Base-by-base conservation (phyloP, 805 yeast genomes). In the Candida nonsorbophila region DNA sequence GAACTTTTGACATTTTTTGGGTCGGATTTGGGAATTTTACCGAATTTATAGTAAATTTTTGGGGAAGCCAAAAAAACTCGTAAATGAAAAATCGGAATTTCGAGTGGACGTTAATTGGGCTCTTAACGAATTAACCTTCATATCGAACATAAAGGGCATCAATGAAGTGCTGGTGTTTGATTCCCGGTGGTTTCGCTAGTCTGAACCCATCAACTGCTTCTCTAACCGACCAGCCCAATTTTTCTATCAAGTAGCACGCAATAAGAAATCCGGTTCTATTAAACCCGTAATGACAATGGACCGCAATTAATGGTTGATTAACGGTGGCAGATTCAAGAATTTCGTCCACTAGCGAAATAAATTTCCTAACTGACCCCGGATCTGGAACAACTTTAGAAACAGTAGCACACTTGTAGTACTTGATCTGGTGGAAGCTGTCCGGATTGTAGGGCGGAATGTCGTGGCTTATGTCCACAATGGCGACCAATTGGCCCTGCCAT, bases 251-350 rank as follows among this genome's bases (percentile, higher is more conserved):
- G 47, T 77, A 83, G 44, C 83, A 73, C 46, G 84, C 77, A 12
- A 82, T 73, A 28, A 83, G 62, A 42, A 74, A 82, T 3, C 92
- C 90, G 0, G 90, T 82, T 33, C 90, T 59, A 49, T 82, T 82
- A 54, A 81, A 84, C 5, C 90, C 92, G 47, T 82, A 82, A 49
- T 82, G 92, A 47, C 92, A 82, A 51, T 83, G 92, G 6, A 83
- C 81, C 0, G 72, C 85, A 5, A 79, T 56, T 15, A 64, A 53
- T 4, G 72, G 72, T 11, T 42, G 32, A 13, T 40, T 41, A 11
- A 32, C 41, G 5, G 44, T 23, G 14, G 46, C 51, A 6, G 39
- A 36, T 3, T 39, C 14, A 16, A 71, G 44, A 12, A 74, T 64
- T 25, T 62, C 59, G 38, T 74, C 77, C 4, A 77, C 66, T 25